These are phyloP conservation scores for Neonectria ditissima DNA, from an alignment of 2,329 filamentous ascomycete genomes.

Conservation along the genomic window DNA sequence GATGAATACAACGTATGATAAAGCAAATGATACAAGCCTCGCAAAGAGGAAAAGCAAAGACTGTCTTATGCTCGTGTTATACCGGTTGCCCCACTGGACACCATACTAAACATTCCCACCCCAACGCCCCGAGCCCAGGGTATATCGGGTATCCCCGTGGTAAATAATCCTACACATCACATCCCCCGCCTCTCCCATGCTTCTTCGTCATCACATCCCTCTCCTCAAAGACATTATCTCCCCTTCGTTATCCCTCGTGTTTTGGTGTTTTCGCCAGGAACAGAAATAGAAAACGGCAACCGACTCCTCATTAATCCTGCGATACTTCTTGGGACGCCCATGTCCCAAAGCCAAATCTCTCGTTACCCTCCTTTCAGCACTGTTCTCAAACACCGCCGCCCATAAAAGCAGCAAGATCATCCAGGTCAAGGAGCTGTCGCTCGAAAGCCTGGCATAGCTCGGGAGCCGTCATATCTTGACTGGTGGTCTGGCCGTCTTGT, in stretches of 20 bases:
- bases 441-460: constrained; percentile 71
- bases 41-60: constrained; percentile 20
- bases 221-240: constrained; percentile 23
- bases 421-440: constrained; percentile 69
- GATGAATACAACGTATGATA: not conserved
- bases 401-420: constrained; percentile 73
- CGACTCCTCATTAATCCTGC: constrained; percentile 24
- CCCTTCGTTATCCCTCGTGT: constrained; percentile 3
- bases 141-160: constrained; percentile 45
- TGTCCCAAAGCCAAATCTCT: not conserved
- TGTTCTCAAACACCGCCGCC: constrained; percentile 65
- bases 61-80: constrained; percentile 27
- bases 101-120: constrained; percentile 35
- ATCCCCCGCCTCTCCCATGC: constrained; percentile 10
- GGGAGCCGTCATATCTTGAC: constrained; percentile 68
- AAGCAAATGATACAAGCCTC: constrained; percentile 3
- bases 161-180: constrained; percentile 39
- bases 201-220: constrained; percentile 25
- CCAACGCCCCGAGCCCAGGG: constrained; percentile 45
- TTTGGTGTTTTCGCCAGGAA: constrained; percentile 4
- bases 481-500: constrained; percentile 51
- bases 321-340: not conserved
- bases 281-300: constrained; percentile 16
- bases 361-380: not conserved
- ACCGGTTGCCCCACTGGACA: constrained; percentile 19